These are phyloP conservation scores for Kazachstania taianensis DNA, from an alignment of 805 yeast species.

Conservation along the genomic window DNA sequence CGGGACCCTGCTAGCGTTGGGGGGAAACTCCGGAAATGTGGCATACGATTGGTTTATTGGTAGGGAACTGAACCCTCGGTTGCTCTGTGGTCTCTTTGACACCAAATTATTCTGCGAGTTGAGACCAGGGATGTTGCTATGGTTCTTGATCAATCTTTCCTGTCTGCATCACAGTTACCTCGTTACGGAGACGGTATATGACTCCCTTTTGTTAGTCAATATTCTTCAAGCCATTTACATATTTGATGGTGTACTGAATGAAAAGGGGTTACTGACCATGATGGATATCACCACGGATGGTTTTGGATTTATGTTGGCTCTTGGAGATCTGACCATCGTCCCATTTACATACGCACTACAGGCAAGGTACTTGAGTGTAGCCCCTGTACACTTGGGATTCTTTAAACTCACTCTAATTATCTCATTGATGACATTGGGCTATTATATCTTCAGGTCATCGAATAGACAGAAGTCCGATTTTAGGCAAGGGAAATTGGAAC, in stretches of 20 bases:
- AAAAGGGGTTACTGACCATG: conserved; percentile 84
- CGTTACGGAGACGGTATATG: conserved; percentile 35
- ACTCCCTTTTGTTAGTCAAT: conserved; percentile 62
- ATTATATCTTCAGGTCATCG: conserved; percentile 71
- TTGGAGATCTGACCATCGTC: conserved; percentile 87
- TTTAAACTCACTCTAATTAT: conserved; percentile 30
- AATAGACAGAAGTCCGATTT: conserved; percentile 80
- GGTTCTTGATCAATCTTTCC: conserved; percentile 71
- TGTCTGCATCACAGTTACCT: conserved; percentile 75
- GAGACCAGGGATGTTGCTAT: conserved; percentile 85
- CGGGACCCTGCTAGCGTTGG: conserved; percentile 68
- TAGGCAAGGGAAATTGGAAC: conserved; percentile 62
- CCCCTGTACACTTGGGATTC: conserved; percentile 36
- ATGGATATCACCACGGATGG: conserved; percentile 96
- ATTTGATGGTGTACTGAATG: conserved; percentile 85
- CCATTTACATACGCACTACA: conserved; percentile 89
- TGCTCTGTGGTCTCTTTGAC: conserved; percentile 61
- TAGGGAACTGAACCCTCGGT: conserved; percentile 85
- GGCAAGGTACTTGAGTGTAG: conserved; percentile 65
- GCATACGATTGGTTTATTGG: conserved; percentile 96
- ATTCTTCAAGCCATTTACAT: conserved; percentile 71
- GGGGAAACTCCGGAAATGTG: conserved; percentile 72
- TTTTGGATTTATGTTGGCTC: conserved; percentile 90
- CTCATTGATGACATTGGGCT: conserved; percentile 50
- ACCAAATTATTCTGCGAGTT: conserved; percentile 87